Conservation (phyloP, 768 basidiomycete genomes). For the Megacollybia marginata region DNA sequence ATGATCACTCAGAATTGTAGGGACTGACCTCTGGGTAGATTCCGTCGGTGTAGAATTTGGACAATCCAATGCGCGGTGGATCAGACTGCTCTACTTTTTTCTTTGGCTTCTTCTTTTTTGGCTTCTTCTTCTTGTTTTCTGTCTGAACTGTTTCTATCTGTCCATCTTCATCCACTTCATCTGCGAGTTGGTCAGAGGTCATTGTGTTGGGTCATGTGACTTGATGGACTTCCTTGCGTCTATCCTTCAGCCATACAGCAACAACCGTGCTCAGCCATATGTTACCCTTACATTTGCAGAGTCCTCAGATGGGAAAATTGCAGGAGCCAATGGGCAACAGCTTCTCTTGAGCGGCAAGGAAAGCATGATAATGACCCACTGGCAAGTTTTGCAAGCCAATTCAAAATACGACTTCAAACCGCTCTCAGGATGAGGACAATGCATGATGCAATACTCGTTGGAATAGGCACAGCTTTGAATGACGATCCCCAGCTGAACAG, state of each 20-base stretch:
- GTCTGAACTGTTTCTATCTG: constrained; percentile 29
- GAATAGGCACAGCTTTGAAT: constrained; percentile 82
- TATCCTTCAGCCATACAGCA: background rate
- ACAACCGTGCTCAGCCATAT: constrained; percentile 30
- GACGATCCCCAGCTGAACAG: constrained; percentile 96
- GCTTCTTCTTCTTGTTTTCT: constrained; percentile 83
- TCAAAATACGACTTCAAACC: background rate
- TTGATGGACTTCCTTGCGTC: background rate
- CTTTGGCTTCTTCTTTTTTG: constrained; percentile 89
- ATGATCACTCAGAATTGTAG: too few species aligned
- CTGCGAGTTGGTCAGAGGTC: constrained; percentile 6
- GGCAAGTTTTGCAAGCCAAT: constrained; percentile 38
- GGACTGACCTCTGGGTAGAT: constrained; percentile 57
- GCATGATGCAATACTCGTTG: constrained; percentile 91
- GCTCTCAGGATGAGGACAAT: constrained; percentile 73
- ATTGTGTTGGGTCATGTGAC: background rate
- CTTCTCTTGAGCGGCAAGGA: constrained; percentile 79
- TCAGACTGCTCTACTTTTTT: constrained; percentile 69
- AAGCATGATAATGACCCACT: constrained; percentile 92
- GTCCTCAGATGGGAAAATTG: constrained; percentile 50
- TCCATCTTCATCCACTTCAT: constrained; percentile 9
- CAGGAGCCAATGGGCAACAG: constrained; percentile 64
- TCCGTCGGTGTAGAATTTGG: constrained; percentile 83
- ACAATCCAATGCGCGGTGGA: constrained; percentile 83
- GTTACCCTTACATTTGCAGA: constrained; percentile 80